Percentiles rank a stretch among this genome's conserved stretches.
phyloP scores from a whole-genome alignment of 2,329 filamentous ascomycete genomes.

The Zarea fungicola region DNA sequence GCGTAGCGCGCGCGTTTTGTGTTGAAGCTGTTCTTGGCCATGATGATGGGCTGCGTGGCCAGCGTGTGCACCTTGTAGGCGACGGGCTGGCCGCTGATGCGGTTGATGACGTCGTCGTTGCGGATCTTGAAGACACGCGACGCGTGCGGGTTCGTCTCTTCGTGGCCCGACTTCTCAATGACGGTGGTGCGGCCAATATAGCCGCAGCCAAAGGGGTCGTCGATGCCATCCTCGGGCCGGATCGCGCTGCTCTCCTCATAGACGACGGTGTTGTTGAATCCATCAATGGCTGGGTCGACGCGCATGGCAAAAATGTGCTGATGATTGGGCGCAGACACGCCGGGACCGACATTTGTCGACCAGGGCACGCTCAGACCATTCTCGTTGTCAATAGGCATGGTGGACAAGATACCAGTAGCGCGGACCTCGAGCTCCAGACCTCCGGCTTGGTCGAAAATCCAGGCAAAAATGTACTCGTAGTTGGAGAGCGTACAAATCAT shows the following conservation, averaged over 20 bases:
- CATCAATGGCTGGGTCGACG: slow-evolving; percentile 59
- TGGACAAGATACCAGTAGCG: slow-evolving; percentile 39
- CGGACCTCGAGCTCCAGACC: slow-evolving; percentile 28
- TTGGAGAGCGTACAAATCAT: slow-evolving; percentile 58
- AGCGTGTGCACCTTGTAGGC: slow-evolving; percentile 40
- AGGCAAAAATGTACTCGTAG: slow-evolving; percentile 49
- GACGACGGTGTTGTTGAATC: slow-evolving; percentile 45
- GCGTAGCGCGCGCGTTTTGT: slow-evolving; percentile 36
- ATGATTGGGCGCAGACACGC: slow-evolving; percentile 60
- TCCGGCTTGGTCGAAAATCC: slow-evolving; percentile 48
- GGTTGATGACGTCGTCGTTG: slow-evolving; percentile 38
- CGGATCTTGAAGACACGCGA: slow-evolving; percentile 45
- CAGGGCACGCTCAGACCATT: slow-evolving; percentile 46
- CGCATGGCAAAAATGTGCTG: slow-evolving; percentile 61
- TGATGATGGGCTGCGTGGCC: slow-evolving; percentile 42
- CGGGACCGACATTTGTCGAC: slow-evolving; percentile 56
- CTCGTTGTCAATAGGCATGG: slow-evolving; percentile 43
- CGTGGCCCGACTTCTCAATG: too few relatives aligned
- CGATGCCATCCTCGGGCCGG: slow-evolving; percentile 37
- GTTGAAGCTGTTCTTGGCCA: slow-evolving; percentile 33
- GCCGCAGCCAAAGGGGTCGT: too few relatives aligned
- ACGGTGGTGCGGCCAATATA: too few relatives aligned
- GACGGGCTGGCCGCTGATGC: slow-evolving; percentile 36
- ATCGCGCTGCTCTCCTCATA: slow-evolving; percentile 32
- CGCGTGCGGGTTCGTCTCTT: slow-evolving; percentile 44